Evolutionary conservation across 2,329 filamentous ascomycete species (phyloP), one percentile per base, ranked within the genome.

Genomic region (Exophiala oligosperma): DNA sequence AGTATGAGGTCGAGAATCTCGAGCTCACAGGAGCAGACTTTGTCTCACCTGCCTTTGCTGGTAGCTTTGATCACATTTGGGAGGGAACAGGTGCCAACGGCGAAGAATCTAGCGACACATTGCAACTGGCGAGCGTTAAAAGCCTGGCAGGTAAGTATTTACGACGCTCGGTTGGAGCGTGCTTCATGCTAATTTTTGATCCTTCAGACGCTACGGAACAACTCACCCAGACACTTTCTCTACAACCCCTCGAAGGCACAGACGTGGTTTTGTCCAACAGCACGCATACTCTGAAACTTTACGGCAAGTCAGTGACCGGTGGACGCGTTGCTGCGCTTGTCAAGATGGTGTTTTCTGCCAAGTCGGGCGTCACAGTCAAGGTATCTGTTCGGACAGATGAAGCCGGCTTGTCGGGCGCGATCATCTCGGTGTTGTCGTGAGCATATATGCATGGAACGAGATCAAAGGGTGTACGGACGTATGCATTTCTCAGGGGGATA

Each of bases 61-160:
- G 92, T 72, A 96, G 91, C 80, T 99, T 97, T 73, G 91, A 90
- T 71, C 91, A 96, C 69, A 84, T 97, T 49, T 99, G 93, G 93
- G 91, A 96, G 74, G 91, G 96, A 75, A 86, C 93, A 53, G 91
- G 91, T 53, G 89, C 90, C n/a, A 81, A 89, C 28, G 92, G 92
- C 52, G 91, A 96, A 70, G 90, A 96, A 72, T 89, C 90, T 3
- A 90, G 90, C 64, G 94, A 97, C 79, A 99, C 93, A 38, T 79
- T 96, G 72, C 91, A 93, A 75, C 81, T 97, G 65, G 87, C 87
- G 69, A 89, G 89, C 67, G 86, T 94, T 70, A 96, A 95, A 86
- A 92, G 90, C 70, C 95, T 99, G 76, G 84, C 89, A 71, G 92
- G 92, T 95, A 85, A 70, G 87, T 81, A 59, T 9, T 23, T 47